Base-by-base conservation (phyloP, 2,329 filamentous ascomycete genomes). In the Fusarium sulawesiense region DNA sequence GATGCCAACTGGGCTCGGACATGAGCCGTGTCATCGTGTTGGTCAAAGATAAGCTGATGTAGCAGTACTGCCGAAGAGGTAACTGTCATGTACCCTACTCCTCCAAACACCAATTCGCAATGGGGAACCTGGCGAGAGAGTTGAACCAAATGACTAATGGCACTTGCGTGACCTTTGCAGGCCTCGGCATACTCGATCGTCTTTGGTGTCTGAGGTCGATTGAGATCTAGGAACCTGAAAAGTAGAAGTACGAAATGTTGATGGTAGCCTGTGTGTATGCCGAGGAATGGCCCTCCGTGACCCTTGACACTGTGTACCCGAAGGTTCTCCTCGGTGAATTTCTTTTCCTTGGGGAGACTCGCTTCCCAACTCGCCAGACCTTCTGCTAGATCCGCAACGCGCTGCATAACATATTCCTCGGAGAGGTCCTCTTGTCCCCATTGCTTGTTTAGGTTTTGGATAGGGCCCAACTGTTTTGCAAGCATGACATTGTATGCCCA, bases 401-500 rank as follows among this genome's bases (percentile, higher is more conserved):
- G 50, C 4, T 56, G 56, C 56, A 59, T 59, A 4, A 59, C 29
- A 16, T 59, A 46, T 32, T 59, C 56, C 11, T 59, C 56, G 0
- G 56, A 32, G 30, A 59, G 25, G 8, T 37, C 56, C 30, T 59
- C 50, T 23, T 59, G 56, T 56, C 23, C 41, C 56, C 56, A 56
- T 13, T 59, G 23, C 16, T 59, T 59, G 14, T 59, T 59, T 16
- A 59, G 7, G 29, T 23, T 55, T 13, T 45, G 50, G 18, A 59
- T 59, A 18, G 56, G 56, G 23, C 50, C 56, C 20, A 59, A 16
- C 20, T 59, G 30, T 1, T 56, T 56, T 12, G 56, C 56, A 30
- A 59, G 56, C 56, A 59, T 59, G 56, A 59, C 20, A 37, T 59
- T 59, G 30, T 59, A 59, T 14, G 56, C 56, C 56, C 56, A 59